These are phyloP conservation scores for Coprinellus micaceus DNA, from an alignment of 768 basidiomycete genomes.

Conservation along the genomic window DNA sequence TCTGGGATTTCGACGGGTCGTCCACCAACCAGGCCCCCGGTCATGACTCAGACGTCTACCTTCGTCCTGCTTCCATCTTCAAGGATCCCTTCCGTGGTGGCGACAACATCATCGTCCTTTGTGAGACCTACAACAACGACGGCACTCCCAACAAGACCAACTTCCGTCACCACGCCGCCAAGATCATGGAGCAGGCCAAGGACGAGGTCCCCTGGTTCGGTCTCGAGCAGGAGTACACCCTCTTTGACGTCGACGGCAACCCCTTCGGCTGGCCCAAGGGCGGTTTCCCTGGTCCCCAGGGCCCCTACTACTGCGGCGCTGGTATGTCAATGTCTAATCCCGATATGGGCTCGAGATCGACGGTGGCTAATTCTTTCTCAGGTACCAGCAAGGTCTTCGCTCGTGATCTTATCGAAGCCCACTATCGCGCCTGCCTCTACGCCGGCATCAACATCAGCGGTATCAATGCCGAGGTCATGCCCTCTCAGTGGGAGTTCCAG, in stretches of 20 bases:
- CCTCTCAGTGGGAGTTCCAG: slow-evolving; percentile 99
- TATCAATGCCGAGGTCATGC: slow-evolving; percentile 99
- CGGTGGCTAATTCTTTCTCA: slow-evolving; percentile 29
- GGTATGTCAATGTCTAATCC: slow-evolving; percentile 46
- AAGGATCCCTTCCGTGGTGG: slow-evolving; percentile 99
- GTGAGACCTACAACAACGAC: slow-evolving; percentile 98
- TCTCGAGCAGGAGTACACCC: slow-evolving; percentile 98
- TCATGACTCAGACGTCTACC: slow-evolving; percentile 94
- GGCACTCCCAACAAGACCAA: slow-evolving; percentile 98
- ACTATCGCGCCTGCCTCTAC: slow-evolving; percentile 96
- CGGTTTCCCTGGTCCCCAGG: slow-evolving; percentile 99
- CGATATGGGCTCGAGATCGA: not conserved
- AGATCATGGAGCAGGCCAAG: slow-evolving; percentile 92
- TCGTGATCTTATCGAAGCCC: slow-evolving; percentile 97
- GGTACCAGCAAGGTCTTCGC: slow-evolving; percentile 97
- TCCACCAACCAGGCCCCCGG: slow-evolving; percentile 98
- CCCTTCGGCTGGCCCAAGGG: slow-evolving; percentile 98
- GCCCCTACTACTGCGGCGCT: slow-evolving; percentile 99
- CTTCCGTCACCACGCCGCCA: slow-evolving; percentile 89
- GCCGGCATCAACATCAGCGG: slow-evolving; percentile 96
- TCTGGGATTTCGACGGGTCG: slow-evolving; percentile 99
- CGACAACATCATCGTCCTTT: slow-evolving; percentile 95
- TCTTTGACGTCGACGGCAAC: slow-evolving; percentile 86
- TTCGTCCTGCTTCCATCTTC: slow-evolving; percentile 96
- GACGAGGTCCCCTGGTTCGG: slow-evolving; percentile 89